Evolutionary conservation across 1,284 basidiomycete species (phyloP).

Genomic region (Naganishia sp.): DNA sequence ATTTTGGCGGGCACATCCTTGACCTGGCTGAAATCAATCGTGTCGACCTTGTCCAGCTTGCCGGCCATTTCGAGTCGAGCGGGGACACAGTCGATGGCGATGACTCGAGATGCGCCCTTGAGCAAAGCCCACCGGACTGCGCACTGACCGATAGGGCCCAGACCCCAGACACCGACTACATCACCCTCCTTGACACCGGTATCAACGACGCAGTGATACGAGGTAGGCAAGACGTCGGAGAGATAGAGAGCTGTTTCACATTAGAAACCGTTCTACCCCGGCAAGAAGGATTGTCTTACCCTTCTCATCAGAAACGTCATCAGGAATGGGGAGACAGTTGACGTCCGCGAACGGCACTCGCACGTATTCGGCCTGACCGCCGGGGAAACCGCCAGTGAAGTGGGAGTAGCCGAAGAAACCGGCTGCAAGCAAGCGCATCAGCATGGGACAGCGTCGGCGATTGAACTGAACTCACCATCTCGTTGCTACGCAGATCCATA

Average conservation of each 20-base stretch:
- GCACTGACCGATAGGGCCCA: constrained; percentile 41
- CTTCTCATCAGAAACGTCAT: constrained; percentile 63
- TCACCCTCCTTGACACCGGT: constrained; percentile 68
- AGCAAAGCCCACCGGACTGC: constrained; percentile 61
- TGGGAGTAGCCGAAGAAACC: constrained; percentile 65
- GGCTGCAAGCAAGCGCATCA: constrained; percentile 47
- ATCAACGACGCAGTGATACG: constrained; percentile 69
- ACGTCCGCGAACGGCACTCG: constrained; percentile 70
- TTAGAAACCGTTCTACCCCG: too few species aligned
- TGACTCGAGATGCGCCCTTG: constrained; percentile 70
- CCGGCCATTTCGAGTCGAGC: constrained; percentile 65
- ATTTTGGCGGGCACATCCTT: constrained; percentile 63
- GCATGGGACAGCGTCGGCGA: neutral
- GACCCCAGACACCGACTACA: constrained; percentile 66
- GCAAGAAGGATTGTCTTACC: neutral
- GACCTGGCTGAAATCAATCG: constrained; percentile 64
- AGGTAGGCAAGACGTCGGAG: constrained; percentile 64
- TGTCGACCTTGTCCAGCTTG: constrained; percentile 57
- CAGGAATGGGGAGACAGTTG: constrained; percentile 68
- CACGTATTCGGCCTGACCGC: constrained; percentile 61
- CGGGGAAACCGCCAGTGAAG: constrained; percentile 62
- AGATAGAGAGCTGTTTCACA: constrained; percentile 59
- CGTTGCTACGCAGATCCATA: constrained; percentile 2
- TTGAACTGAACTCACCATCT: constrained; percentile 13
- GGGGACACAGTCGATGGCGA: constrained; percentile 68